Evolutionary conservation across 2,329 filamentous ascomycete species (phyloP).

Genomic region (Botrytis byssoidea): DNA sequence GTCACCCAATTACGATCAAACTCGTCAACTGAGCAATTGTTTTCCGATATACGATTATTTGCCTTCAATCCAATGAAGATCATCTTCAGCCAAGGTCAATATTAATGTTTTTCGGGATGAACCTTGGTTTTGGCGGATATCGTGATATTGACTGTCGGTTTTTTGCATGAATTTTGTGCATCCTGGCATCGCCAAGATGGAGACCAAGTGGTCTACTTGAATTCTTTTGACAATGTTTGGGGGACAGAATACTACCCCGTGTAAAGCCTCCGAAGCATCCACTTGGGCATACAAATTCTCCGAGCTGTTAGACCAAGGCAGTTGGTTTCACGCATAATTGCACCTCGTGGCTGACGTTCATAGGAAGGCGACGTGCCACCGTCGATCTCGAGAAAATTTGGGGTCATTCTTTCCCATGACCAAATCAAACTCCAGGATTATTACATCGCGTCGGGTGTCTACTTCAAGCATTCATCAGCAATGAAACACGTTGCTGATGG

Average conservation of each 20-base stretch:
- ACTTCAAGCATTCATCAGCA: neutral
- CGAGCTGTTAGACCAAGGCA: neutral
- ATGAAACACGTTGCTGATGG: neutral
- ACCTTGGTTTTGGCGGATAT: neutral
- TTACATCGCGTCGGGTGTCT: neutral
- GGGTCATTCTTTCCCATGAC: neutral
- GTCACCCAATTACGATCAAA: neutral
- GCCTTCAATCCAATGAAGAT: neutral
- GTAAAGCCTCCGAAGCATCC: neutral
- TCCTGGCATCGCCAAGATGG: neutral
- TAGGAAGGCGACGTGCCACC: neutral
- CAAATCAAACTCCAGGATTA: neutral
- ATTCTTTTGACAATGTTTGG: neutral
- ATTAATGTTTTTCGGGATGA: neutral
- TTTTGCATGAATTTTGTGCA: neutral
- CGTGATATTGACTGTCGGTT: neutral
- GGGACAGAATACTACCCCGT: neutral
- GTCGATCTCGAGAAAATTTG: neutral
- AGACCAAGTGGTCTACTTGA: neutral
- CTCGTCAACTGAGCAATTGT: neutral
- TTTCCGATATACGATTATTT: neutral
- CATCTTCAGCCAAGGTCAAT: neutral
- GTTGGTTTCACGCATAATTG: neutral
- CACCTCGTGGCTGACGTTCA: neutral
- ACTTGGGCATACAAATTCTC: neutral